Percentiles rank a stretch among this genome's conserved stretches.
Conservation (phyloP, 2,329 filamentous ascomycete genomes). For the Calcarisporium arbuscula region DNA sequence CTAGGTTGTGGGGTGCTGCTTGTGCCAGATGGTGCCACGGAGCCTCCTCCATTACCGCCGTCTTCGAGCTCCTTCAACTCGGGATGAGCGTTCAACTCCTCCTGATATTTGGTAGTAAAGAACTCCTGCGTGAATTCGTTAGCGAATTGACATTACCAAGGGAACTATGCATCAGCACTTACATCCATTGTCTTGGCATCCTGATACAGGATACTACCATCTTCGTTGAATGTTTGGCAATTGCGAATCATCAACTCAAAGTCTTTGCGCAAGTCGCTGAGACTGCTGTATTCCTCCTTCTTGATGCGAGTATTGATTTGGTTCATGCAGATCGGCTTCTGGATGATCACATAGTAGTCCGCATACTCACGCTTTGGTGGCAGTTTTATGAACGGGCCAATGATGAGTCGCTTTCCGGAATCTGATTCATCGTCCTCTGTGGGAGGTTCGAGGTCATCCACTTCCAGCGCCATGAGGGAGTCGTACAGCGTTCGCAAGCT, state of each 20-base stretch:
- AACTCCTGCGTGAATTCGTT: constrained; percentile 38
- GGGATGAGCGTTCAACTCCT: constrained; percentile 46
- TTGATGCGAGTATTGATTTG: constrained; percentile 93
- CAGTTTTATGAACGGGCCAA: constrained; percentile 88
- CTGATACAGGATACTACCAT: constrained; percentile 82
- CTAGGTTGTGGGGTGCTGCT: constrained; percentile 60
- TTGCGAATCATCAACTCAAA: constrained; percentile 82
- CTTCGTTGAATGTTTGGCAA: constrained; percentile 94
- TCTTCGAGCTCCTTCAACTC: constrained; percentile 52
- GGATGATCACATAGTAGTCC: constrained; percentile 93
- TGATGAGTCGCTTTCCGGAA: constrained; percentile 68
- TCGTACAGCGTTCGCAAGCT: constrained; percentile 75
- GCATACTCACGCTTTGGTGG: constrained; percentile 85
- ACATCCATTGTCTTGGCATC: constrained; percentile 94
- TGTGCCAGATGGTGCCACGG: constrained; percentile 46
- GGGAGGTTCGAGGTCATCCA: constrained; percentile 58
- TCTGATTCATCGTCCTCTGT: constrained; percentile 53
- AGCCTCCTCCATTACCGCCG: constrained; percentile 29
- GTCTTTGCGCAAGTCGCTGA: constrained; percentile 76
- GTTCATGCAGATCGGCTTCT: constrained; percentile 91
- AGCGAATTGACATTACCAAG: constrained; percentile 2
- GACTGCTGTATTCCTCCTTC: constrained; percentile 80
- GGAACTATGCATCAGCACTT: constrained; percentile 35
- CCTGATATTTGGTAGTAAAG: constrained; percentile 47
- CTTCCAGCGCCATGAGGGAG: constrained; percentile 75